Base-by-base conservation (phyloP, 2,329 filamentous ascomycete genomes). In the Monosporascus sp. region DNA sequence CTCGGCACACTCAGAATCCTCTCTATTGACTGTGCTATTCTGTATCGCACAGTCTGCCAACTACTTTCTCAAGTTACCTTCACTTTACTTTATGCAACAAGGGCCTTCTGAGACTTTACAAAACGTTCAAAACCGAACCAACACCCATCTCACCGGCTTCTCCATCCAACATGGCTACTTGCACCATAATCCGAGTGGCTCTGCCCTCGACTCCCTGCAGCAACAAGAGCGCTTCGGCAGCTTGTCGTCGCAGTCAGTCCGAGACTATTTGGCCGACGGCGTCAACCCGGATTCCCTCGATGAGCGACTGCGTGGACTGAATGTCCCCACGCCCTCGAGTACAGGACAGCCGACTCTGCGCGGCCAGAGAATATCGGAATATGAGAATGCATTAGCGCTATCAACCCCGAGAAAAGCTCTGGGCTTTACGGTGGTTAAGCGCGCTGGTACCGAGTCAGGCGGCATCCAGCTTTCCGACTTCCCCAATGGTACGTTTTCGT, bases 401-500 rank as follows among this genome's bases (percentile, higher is more conserved):
- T 72, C 68, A 11, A 71, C 73, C 15, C 71, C 75, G 3, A 74
- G 71, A 63, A 76, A 79, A 56, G 69, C 74, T 31, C 65, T 77
- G 53, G 79, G 74, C 50, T 84, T 85, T 68, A 80, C 78, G 65
- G 76, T 84, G 53, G 70, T 77, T 51, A 81, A 78, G 68, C 75
- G 76, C 56, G 62, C 69, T 44, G 71, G 70, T 52, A 57, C 70
- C 45, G 63, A 62, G 15, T 70, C 67, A 11, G 66, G 68, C 45
- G 71, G 77, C 44, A 65, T 71, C 17, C 74, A 76, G 55, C 70
- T 84, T 42, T 65, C 70, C 38, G 74, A 83, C 58, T 85, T 96
- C 57, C 91, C 93, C 6, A 96, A 96, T 75, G 92, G 92, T 96
- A 74, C 62, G 79, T 66, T 6, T 39, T 66, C 57, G 14, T 25